Base-by-base conservation (phyloP, 2,329 filamentous ascomycete genomes). In the Fusarium duplospermum region DNA sequence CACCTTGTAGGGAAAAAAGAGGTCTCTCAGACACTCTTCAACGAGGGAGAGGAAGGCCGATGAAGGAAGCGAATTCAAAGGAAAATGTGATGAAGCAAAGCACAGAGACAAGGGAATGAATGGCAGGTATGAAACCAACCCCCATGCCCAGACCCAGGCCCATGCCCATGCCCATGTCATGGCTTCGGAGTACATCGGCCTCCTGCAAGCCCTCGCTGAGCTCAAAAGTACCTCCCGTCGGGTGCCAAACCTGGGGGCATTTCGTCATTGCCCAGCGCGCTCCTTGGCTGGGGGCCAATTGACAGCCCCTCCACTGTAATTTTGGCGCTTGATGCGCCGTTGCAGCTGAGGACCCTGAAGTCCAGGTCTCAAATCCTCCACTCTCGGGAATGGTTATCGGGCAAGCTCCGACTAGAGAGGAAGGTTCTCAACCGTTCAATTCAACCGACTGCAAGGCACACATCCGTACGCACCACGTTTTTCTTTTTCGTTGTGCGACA, bases 241-340 rank as follows among this genome's bases (percentile, higher is more conserved):
- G 66, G 27, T 71, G 58, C 72, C 67, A 47, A 31, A 61, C 22
- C 50, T 45, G 60, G 57, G 45, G 71, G 50, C 11, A 54, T 73
- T 73, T 73, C 71, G 71, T 73, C 71, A 73, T 74, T 38, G 67
- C 40, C 35, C 63, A 59, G 50, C 50, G 11, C 27, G 27, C 50
- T 31, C 50, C 31, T 54, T 59, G 36, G 42, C 66, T 56, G 64
- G 67, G 62, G 63, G 10, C 50, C 67, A 42, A 64, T 57, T 52
- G 20, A 42, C 11, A 24, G 50, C 24, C 18, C 45, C 36, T 11
- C 61, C 70, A 73, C 70, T 47, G 56, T 71, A 20, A 52, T 60
- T 61, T 68, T 42, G 47, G 71, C 71, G 71, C 71, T 68, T 67
- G 59, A 20, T 71, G 70, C 71, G 71, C 36, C 50, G 36, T 60